Base-by-base conservation (phyloP, 1,139 yeast species). In the Hyphopichia khmerensis region DNA sequence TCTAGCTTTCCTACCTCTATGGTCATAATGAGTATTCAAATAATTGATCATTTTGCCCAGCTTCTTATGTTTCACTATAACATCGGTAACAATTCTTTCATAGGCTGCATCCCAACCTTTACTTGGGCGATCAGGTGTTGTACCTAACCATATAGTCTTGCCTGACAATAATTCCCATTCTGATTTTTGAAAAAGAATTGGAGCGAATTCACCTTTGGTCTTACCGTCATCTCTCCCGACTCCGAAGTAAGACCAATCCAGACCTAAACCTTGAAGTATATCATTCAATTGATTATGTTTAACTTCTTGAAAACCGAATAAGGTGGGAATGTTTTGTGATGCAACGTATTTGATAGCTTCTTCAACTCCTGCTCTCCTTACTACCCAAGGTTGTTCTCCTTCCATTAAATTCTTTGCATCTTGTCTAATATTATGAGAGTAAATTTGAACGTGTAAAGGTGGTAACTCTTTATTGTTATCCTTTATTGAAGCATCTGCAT, bases 201-300 rank as follows among this genome's bases (percentile, higher is more conserved):
- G 79, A 1, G 76, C 59, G 46, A 57, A 75, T 48, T 75, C 80
- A 7, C 80, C 80, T 6, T 47, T 49, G 11, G 53, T 44, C 26
- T 56, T 51, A 3, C 80, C 80, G 45, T 75, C 80, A 24, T 59
- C 64, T 40, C 80, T 57, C 2, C 79, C 79, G 11, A 72, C 72
- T 0, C 80, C 80, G 38, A 55, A 65, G 48, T 64, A 69, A 1
- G 59, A 43, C 79, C 79, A 75, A 13, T 49, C 43, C 10, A 46
- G 49, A 31, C 56, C 58, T 39, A 63, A 49, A 2, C 51, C 51
- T 3, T 46, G 48, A 29, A 71, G 40, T 3, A 75, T 52, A 45
- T 76, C 80, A 32, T 56, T 51, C 41, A 76, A 56, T 48, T 75
- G 80, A 46, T 66, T 59, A 48, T 65, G 63, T 40, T 72, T 57